Base-by-base conservation (phyloP, 441 rosid genomes). In the Erysimum pusillum region DNA sequence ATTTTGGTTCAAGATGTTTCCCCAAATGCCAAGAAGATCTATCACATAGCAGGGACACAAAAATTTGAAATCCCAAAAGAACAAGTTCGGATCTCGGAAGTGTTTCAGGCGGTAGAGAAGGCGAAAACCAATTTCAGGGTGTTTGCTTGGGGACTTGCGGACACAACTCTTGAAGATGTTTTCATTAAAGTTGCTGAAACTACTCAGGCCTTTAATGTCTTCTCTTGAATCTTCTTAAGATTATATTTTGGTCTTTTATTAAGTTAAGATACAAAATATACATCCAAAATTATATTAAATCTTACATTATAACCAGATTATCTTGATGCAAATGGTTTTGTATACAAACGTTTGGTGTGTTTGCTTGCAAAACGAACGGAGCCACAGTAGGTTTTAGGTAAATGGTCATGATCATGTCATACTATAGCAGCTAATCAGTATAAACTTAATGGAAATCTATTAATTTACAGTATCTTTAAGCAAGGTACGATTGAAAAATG, bases 111-210 rank as follows among this genome's bases (percentile, higher is more conserved):
- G 20, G 96, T 93, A n/a, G 97, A 89, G 80, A 82, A 80, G 41
- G 97, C 96, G 1, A 93, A 91, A 86, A 84, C 79, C 65, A 84
- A 77, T 69, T 96, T 91, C 80, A 75, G 86, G 1, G 96, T 96
- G 56, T 86, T 82, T 17, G 98, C 97, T 13, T 96, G 99, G 99
- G 99, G 98, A 57, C 78, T 96, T 17, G 90, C 97, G 2, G 97
- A 91, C 83, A 90, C 98, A 77, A 90, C 96, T 72, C 87, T 96
- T 56, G 98, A 96, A 82, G 99, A 93, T 84, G 98, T 96, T 60
- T 93, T 93, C 90, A 87, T 93, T 83, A 96, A 96, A 87, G 98
- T 93, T 76, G 97, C 98, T 35, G 84, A 76, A 13, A 78, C 67
- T 0, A 81, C 89, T 4, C 85, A 85, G 69, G 85, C 82, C 35